phyloP scores from a whole-genome alignment of 2,329 filamentous ascomycete species.

The Cordyceps pruinosa region DNA sequence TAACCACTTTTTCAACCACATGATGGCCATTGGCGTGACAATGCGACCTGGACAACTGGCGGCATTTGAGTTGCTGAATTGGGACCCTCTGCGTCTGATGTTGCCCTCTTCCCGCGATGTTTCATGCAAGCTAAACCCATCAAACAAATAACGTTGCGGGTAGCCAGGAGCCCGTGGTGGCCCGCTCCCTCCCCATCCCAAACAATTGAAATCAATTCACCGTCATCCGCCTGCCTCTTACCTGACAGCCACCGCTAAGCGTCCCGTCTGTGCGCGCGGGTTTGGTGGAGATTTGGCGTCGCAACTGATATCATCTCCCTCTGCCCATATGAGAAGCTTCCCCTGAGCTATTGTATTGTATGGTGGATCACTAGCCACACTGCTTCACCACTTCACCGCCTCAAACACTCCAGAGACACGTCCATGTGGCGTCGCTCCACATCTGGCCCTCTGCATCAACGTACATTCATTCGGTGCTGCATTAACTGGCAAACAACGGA shows the following conservation, averaged over 20 bases:
- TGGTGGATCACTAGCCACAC: neutral
- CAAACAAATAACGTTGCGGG: neutral
- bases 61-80: neutral
- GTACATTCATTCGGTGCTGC: neutral
- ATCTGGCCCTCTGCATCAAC: neutral
- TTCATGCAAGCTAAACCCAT: slow-evolving; percentile 1
- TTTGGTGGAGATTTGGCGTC: slow-evolving; percentile 1
- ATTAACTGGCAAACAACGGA: neutral
- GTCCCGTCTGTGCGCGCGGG: neutral
- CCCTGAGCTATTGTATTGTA: neutral
- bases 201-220: no score
- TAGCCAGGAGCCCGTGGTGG: neutral
- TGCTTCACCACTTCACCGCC: neutral
- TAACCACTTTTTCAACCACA: neutral
- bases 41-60: neutral
- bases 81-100: neutral
- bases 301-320: neutral
- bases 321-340: neutral
- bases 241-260: neutral
- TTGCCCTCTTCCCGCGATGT: neutral
- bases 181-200: no score
- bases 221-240: no score
- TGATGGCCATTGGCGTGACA: neutral
- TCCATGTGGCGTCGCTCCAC: neutral
- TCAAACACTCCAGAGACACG: neutral